A percentile compares a stretch with the other conserved stretches of the same genome.
Evolutionary conservation across 1,284 basidiomycete genomes (phyloP).

Genomic region (Microbotryum lychnidis-dioicae): DNA sequence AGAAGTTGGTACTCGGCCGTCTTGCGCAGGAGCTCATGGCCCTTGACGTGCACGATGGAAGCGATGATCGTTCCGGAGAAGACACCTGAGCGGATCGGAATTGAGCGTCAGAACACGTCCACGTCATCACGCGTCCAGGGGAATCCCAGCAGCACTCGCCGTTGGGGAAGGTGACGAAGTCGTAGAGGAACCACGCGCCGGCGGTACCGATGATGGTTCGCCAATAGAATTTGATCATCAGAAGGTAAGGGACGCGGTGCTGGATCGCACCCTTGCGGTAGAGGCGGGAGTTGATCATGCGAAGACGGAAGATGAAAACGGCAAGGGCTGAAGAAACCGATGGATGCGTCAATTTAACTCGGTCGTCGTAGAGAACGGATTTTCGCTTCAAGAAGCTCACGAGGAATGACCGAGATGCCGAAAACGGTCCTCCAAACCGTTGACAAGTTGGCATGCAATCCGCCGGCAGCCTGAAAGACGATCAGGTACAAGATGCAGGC

Average conservation of each 20-base stretch:
- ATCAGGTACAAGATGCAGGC: constrained; percentile 64
- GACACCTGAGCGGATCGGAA: background rate
- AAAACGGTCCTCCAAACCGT: constrained; percentile 71
- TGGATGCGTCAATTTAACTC: too few species aligned
- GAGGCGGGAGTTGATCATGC: constrained; percentile 60
- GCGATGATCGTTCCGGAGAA: constrained; percentile 24
- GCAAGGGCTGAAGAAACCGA: constrained; percentile 43
- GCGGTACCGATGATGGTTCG: constrained; percentile 54
- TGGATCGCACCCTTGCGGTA: constrained; percentile 61
- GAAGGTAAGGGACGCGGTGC: constrained; percentile 53
- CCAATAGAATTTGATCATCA: constrained; percentile 63
- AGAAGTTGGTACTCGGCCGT: constrained; percentile 62
- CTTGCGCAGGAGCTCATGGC: constrained; percentile 10
- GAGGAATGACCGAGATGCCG: constrained; percentile 60
- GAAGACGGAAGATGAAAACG: constrained; percentile 63
- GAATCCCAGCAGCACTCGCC: constrained; percentile 39
- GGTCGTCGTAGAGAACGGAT: background rate
- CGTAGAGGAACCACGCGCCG: constrained; percentile 68
- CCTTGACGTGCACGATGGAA: constrained; percentile 26
- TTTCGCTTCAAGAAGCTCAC: background rate
- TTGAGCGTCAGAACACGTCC: background rate
- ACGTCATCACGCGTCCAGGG: too few species aligned
- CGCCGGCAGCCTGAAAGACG: constrained; percentile 58
- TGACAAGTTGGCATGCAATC: constrained; percentile 49
- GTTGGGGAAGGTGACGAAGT: constrained; percentile 67